Evolutionary conservation across 1,284 basidiomycete genomes (phyloP).

Genomic region (Irpex sp.): DNA sequence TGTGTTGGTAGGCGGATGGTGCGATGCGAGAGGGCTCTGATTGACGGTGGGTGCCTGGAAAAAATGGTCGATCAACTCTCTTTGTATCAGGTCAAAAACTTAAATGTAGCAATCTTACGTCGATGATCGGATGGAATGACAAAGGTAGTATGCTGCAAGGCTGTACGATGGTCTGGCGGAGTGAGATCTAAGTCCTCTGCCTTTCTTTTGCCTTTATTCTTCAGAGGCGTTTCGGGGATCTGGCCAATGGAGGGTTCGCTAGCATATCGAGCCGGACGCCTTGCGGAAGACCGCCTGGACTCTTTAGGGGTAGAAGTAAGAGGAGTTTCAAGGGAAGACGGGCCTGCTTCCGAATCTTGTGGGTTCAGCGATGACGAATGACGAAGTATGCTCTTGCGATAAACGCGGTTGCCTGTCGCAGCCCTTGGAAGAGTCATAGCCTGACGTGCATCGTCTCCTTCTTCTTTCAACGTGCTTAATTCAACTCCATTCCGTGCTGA

Average conservation of each 20-base stretch:
- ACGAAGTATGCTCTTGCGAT: conserved; percentile 16
- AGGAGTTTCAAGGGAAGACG: conserved; percentile 18
- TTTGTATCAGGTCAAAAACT: conserved; percentile 2
- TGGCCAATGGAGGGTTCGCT: conserved; percentile 24
- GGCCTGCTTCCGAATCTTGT: conserved; percentile 21
- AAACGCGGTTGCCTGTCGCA: conserved; percentile 9
- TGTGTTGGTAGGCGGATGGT: conserved; percentile 59
- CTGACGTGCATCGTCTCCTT: conserved; percentile 16
- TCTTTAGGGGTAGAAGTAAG: conserved; percentile 11
- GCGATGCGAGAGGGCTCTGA: conserved; percentile 35
- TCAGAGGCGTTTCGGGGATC: conserved; percentile 21
- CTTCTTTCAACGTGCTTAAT: conserved; percentile 18
- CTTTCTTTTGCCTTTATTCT: conserved; percentile 42
- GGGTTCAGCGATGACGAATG: conserved; percentile 15
- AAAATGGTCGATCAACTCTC: neutral
- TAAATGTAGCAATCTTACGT: conserved; percentile 17
- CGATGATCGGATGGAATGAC: conserved; percentile 47
- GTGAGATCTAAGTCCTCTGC: conserved; percentile 44
- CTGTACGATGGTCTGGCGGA: conserved; percentile 39
- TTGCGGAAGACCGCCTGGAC: conserved; percentile 10
- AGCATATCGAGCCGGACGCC: conserved; percentile 18
- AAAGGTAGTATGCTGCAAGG: conserved; percentile 26
- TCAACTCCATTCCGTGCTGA: conserved; percentile 17
- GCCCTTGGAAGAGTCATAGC: conserved; percentile 12
- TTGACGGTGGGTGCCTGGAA: conserved; percentile 19